Percentiles rank a stretch among this genome's conserved stretches.
phyloP scores from a whole-genome alignment of 2,329 filamentous ascomycete species.

The Aureobasidium leucospermi region DNA sequence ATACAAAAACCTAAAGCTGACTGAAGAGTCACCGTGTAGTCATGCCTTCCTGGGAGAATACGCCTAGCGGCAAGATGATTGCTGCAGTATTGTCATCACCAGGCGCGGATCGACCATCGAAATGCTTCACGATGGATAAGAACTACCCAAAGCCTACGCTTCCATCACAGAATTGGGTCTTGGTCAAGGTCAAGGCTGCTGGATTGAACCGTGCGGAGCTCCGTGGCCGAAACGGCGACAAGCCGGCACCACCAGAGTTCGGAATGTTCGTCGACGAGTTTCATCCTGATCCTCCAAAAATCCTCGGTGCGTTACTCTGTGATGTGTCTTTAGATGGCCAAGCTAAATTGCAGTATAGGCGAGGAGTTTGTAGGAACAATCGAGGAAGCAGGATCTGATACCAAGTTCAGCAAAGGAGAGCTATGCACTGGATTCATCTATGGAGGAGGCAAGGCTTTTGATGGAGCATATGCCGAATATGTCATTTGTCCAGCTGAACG shows the following conservation, averaged over 20 bases:
- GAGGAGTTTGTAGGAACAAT: conserved; percentile 14
- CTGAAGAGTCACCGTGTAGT: neutral
- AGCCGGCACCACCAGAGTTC: conserved; percentile 10
- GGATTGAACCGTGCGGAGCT: conserved; percentile 14
- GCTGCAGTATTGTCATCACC: neutral
- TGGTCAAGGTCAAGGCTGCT: conserved; percentile 4
- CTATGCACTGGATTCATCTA: conserved; percentile 3
- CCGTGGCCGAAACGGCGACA: conserved; percentile 1
- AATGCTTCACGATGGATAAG: conserved; percentile 4
- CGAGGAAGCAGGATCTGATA: conserved; percentile 7
- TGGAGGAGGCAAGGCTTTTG: conserved; percentile 13
- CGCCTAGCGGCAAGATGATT: conserved; percentile 2
- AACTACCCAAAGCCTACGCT: conserved; percentile 6
- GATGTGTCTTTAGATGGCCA: no score
- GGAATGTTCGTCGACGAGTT: conserved; percentile 10
- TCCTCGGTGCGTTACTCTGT: neutral
- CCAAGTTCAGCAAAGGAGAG: conserved; percentile 5
- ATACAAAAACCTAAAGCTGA: neutral
- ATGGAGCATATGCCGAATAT: conserved; percentile 14
- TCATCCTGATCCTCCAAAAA: conserved; percentile 12
- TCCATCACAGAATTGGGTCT: conserved; percentile 1
- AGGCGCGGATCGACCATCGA: conserved; percentile 1
- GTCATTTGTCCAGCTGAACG: conserved; percentile 9
- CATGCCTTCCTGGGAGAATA: conserved; percentile 12
- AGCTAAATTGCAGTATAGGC: neutral